These are phyloP conservation scores for Misopates orontium DNA, from an alignment of 257 asterid genomes.

Conservation along the genomic window DNA sequence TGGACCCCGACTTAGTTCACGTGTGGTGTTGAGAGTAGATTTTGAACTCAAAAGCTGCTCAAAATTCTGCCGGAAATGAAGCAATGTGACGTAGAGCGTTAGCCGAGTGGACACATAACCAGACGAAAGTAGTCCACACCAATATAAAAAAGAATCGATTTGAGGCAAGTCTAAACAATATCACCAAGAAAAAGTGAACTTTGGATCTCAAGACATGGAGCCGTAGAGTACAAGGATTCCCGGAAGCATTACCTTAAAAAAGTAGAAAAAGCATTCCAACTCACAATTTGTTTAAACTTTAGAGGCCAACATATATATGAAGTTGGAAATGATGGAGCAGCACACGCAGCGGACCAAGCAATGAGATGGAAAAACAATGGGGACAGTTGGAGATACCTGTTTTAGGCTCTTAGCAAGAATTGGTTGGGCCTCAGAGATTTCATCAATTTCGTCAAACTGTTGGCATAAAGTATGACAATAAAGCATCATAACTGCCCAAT, in stretches of 20 bases:
- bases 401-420: no score
- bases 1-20: no score
- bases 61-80: no score
- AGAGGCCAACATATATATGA: neutral
- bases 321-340: conserved; percentile 14
- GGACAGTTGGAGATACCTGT: no score
- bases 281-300: neutral
- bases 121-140: no score
- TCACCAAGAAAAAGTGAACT: neutral
- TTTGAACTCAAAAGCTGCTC: no score
- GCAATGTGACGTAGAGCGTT: no score
- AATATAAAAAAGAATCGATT: no score
- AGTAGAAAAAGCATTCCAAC: neutral
- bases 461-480: conserved; percentile 27
- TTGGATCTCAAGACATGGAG: conserved; percentile 8
- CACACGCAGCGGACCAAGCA: conserved; percentile 8
- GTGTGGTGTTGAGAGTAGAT: no score
- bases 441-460: conserved; percentile 27
- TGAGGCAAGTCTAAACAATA: no score
- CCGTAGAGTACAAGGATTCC: neutral
- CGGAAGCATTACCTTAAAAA: neutral
- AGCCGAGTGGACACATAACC: no score
- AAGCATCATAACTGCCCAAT: conserved; percentile 6
- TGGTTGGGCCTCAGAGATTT: no score
- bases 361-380: neutral